These are phyloP conservation scores for Tylopilus intermedius DNA, from an alignment of 768 basidiomycete species.

Conservation along the genomic window DNA sequence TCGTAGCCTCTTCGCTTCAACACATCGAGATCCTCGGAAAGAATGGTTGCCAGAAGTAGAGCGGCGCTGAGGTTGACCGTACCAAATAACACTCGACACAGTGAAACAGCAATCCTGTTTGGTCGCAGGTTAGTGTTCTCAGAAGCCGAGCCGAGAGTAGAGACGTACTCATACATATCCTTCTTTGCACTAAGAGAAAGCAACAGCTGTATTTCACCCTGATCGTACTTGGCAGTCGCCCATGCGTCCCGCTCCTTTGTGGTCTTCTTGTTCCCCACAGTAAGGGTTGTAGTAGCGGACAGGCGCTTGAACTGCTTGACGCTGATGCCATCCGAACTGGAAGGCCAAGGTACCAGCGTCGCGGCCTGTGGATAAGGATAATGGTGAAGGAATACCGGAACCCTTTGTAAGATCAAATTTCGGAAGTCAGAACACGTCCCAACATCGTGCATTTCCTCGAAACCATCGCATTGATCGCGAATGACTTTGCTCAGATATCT, in stretches of 20 bases:
- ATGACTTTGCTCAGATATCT: not conserved
- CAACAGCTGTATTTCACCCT: constrained; percentile 63
- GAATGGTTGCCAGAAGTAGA: constrained; percentile 59
- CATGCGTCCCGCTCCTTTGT: constrained; percentile 59
- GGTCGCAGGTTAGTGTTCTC: too few relatives aligned
- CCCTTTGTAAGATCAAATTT: constrained; percentile 60
- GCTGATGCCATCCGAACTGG: constrained; percentile 16
- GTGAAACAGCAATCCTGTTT: too few relatives aligned
- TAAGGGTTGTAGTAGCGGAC: constrained; percentile 52
- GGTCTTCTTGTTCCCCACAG: constrained; percentile 41
- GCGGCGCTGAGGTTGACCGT: too few relatives aligned
- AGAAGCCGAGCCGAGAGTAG: not conserved
- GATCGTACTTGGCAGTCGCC: constrained; percentile 52
- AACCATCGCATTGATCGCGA: not conserved
- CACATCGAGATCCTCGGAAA: constrained; percentile 71
- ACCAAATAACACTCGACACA: too few relatives aligned
- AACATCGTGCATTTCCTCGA: not conserved
- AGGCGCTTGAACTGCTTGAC: constrained; percentile 61
- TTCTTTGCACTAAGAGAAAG: constrained; percentile 63
- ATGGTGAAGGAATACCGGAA: constrained; percentile 60
- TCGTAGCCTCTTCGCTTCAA: not conserved
- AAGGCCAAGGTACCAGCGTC: not conserved
- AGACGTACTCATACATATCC: constrained; percentile 84
- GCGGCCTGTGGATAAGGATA: constrained; percentile 46
- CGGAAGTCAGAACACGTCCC: not conserved